Percentiles rank a stretch among this genome's conserved stretches.
These are phyloP conservation scores for Musa balbisiana DNA, from an alignment of 202 grass and related monocot genomes.

Conservation along the genomic window DNA sequence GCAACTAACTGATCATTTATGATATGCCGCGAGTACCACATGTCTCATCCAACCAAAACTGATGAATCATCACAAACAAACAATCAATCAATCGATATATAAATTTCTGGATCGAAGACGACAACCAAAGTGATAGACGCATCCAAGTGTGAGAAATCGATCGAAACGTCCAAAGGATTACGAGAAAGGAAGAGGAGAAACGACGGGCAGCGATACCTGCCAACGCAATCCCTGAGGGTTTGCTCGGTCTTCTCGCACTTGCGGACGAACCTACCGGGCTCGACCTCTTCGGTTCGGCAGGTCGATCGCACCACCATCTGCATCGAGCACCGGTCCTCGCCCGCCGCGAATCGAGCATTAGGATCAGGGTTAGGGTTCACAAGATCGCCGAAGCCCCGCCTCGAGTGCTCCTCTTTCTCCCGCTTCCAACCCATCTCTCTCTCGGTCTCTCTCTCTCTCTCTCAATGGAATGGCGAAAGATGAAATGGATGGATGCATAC, in stretches of 20 bases:
- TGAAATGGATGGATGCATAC: too few relatives aligned
- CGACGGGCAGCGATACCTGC: conserved; percentile 32
- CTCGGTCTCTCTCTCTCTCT: neutral
- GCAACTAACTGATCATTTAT: too few relatives aligned
- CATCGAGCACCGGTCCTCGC: conserved; percentile 31
- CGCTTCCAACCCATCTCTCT: conserved; percentile 73
- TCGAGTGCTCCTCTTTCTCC: conserved; percentile 28
- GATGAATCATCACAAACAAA: too few relatives aligned
- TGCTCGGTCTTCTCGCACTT: conserved; percentile 87
- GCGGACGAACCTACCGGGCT: conserved; percentile 66
- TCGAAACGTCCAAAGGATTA: too few relatives aligned
- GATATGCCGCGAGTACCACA: too few relatives aligned
- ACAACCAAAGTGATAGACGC: too few relatives aligned
- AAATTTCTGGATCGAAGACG: too few relatives aligned
- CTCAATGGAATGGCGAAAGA: too few relatives aligned
- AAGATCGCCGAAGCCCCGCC: conserved; percentile 34
- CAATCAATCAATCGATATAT: too few relatives aligned
- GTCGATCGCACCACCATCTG: conserved; percentile 49
- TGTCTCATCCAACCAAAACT: too few relatives aligned
- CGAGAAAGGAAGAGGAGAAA: neutral
- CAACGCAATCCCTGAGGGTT: conserved; percentile 57
- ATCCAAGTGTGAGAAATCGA: too few relatives aligned
- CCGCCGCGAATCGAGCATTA: neutral
- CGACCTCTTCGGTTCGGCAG: conserved; percentile 78
- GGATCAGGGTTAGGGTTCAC: conserved; percentile 11